These are phyloP conservation scores for Asterella californica DNA, from an alignment of 225 moss, liverwort and hornwort genomes.

Conservation along the genomic window DNA sequence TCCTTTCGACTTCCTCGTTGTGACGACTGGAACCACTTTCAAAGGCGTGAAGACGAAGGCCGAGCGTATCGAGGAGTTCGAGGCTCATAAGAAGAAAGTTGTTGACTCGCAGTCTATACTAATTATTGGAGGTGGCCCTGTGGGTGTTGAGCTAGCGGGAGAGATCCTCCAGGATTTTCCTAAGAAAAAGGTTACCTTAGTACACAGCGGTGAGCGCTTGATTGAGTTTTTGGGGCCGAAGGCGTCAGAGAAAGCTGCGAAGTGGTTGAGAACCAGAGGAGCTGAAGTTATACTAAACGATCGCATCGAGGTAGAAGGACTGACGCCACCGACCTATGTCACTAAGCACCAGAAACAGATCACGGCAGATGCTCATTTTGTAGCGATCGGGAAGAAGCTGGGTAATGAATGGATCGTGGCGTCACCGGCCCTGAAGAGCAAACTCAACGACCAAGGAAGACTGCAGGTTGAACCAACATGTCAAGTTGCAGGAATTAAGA, in stretches of 20 bases:
- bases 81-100: slow-evolving; percentile 46
- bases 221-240: slow-evolving; percentile 57
- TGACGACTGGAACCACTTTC: slow-evolving; percentile 55
- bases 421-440: slow-evolving; percentile 39
- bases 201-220: slow-evolving; percentile 48
- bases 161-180: slow-evolving; percentile 65
- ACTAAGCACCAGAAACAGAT: slow-evolving; percentile 48
- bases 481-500: slow-evolving; percentile 46
- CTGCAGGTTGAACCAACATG: slow-evolving; percentile 49
- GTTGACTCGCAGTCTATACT: slow-evolving; percentile 41
- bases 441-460: slow-evolving; percentile 44
- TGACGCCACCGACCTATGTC: slow-evolving; percentile 44
- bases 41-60: slow-evolving; percentile 39
- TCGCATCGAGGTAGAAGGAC: slow-evolving; percentile 24
- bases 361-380: slow-evolving; percentile 61
- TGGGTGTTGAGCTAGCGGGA: slow-evolving; percentile 64
- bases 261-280: slow-evolving; percentile 48
- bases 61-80: slow-evolving; percentile 51
- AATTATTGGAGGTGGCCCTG: slow-evolving; percentile 72
- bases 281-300: slow-evolving; percentile 62
- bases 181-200: slow-evolving; percentile 59
- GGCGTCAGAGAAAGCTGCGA: slow-evolving; percentile 41
- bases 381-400: slow-evolving; percentile 58
- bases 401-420: slow-evolving; percentile 54
- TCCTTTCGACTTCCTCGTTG: slow-evolving; percentile 65